Evolutionary conservation across 1,284 basidiomycete genomes (phyloP), one percentile per base, ranked within the genome.

Genomic region (Bjerkandera adusta): DNA sequence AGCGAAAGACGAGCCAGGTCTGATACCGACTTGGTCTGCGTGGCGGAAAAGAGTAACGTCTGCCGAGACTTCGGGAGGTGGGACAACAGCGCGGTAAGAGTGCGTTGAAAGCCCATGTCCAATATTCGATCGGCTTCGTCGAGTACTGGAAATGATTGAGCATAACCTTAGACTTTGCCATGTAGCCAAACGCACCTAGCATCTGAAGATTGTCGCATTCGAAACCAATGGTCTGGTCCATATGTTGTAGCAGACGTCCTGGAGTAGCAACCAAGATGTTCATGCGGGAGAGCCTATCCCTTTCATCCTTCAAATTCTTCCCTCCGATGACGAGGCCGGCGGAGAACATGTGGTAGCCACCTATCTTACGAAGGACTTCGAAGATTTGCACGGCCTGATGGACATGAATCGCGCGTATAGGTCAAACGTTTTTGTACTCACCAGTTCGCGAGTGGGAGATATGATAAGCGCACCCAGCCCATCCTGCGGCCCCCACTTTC

Each of bases 241-340:
- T 90, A 66, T 99, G 97, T 63, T 99, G 97, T 44, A 99, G 70
- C 24, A 99, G 71, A 45, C 97, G 80, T 13, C 96, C 97, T 1
- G 96, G 96, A 2, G 97, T 98, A 1, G 96, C 95, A 16, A 99
- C 91, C 21, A 99, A 79, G 50, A 99, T 97, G 63, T 99, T 99
- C 94, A 99, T 98, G 40, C 90, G 78, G 11, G 85, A 79, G 35
- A 99, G 65, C 11, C 97, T 75, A 20, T 94, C 92, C 45, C 85
- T 76, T 65, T 99, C 97, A 56, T 96, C 93, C 65, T 94, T 95
- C 43, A 99, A 66, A 56, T 89, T 94, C 75, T 98, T 99, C 37
- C 96, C 96, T 16, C 96, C 96, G 46, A 99, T 98, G 20, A 99
- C 88, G 15, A 99, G 72, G 1, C 96, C 96, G 0, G 96, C 96